Percentiles rank a stretch among this genome's conserved stretches.
These are phyloP conservation scores for sunflower (Helianthus annuus) DNA, from an alignment of 129 eudicot genomes.

Conservation along the genomic window DNA sequence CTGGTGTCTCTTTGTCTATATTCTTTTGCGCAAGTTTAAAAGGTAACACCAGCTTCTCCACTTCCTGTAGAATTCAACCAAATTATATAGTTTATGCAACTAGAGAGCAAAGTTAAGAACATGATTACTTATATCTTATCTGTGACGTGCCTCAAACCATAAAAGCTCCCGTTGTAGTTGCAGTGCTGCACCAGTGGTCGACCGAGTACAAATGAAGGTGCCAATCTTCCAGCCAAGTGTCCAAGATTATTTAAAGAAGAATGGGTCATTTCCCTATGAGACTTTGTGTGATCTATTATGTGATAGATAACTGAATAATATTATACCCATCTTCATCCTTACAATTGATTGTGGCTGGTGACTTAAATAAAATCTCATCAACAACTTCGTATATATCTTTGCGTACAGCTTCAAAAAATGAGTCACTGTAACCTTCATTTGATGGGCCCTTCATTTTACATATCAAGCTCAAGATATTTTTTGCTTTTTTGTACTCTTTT, in stretches of 20 bases:
- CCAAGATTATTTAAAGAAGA: not conserved
- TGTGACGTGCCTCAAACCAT: not conserved
- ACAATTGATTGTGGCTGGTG: not conserved
- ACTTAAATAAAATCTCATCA: not conserved
- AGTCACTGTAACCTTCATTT: not conserved
- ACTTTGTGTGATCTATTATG: not conserved
- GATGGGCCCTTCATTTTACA: not conserved
- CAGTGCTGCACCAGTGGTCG: too few relatives aligned
- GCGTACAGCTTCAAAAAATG: not conserved
- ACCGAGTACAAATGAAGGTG: not conserved
- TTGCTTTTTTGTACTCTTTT: too few relatives aligned
- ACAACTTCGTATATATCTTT: not conserved
- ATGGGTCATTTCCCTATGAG: not conserved
- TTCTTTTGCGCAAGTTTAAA: not conserved
- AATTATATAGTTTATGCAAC: not conserved
- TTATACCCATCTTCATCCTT: slow-evolving; percentile 1
- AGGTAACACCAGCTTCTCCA: not conserved
- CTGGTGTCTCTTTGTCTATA: not conserved
- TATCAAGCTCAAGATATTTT: not conserved
- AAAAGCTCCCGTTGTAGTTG: too few relatives aligned
- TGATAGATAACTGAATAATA: slow-evolving; percentile 5
- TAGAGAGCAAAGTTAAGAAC: not conserved
- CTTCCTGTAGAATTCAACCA: not conserved
- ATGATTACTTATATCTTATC: not conserved
- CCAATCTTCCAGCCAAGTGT: not conserved